Conservation (phyloP, 2,329 filamentous ascomycete species). For the Colletotrichum trifolii region DNA sequence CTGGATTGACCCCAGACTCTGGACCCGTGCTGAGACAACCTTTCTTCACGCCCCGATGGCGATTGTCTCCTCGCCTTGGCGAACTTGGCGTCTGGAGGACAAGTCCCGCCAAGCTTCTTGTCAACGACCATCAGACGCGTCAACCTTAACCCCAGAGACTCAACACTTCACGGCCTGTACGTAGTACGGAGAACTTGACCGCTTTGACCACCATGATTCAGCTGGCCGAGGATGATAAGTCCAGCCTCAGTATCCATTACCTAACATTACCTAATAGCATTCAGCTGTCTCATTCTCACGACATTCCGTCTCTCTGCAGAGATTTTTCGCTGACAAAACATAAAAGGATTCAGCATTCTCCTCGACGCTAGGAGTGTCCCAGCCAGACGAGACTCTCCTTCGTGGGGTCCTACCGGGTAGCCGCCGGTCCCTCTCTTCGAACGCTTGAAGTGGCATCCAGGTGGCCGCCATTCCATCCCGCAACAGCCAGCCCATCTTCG, state of each 20-base stretch:
- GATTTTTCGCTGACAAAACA: constrained; percentile 4
- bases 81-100: constrained; percentile 28
- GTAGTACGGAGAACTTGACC: constrained; percentile 14
- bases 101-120: constrained; percentile 33
- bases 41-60: constrained; percentile 32
- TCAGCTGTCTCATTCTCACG: neutral
- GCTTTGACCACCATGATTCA: constrained; percentile 23
- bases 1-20: constrained; percentile 33
- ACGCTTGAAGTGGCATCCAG: constrained; percentile 1
- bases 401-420: constrained; percentile 7
- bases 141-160: constrained; percentile 28
- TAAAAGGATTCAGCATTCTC: constrained; percentile 1
- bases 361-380: neutral
- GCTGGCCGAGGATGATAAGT: constrained; percentile 16
- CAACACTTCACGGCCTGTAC: constrained; percentile 27
- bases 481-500: constrained; percentile 11
- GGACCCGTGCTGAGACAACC: constrained; percentile 36
- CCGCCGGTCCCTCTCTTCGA: constrained; percentile 3
- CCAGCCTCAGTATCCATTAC: constrained; percentile 20
- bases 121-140: constrained; percentile 34
- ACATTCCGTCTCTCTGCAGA: neutral
- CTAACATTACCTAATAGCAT: constrained; percentile 31
- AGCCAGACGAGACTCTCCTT: neutral
- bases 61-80: constrained; percentile 31
- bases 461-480: constrained; percentile 23